Evolutionary conservation across 23 red algal species (phyloP).

Genomic region (Cyanidiococcus yangmingshanensis): DNA sequence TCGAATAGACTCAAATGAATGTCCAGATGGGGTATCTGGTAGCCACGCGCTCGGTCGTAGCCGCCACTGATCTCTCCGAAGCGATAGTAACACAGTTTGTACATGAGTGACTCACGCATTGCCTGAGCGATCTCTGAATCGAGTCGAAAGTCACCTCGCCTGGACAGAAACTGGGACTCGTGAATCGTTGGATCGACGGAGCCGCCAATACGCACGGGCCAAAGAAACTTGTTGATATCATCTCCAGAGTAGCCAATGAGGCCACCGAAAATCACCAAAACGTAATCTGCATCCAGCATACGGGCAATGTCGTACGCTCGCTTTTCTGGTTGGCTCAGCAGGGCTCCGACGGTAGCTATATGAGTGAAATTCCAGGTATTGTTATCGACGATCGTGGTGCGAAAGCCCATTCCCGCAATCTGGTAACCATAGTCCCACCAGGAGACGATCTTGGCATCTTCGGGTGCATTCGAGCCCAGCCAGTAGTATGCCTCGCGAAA

Average conservation of each 20-base stretch:
- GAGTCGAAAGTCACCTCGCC: conserved; percentile 64
- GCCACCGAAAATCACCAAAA: conserved; percentile 93
- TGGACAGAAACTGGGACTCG: conserved; percentile 70
- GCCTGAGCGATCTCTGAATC: conserved; percentile 43
- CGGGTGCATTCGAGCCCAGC: conserved; percentile 81
- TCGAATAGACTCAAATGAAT: conserved; percentile 76
- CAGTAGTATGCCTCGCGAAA: conserved; percentile 97
- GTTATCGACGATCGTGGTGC: conserved; percentile 95
- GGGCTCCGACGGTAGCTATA: conserved; percentile 96
- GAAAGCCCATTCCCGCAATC: conserved; percentile 90
- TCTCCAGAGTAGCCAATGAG: conserved; percentile 79
- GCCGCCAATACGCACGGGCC: conserved; percentile 82
- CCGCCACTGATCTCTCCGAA: conserved; percentile 48
- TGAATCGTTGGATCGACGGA: conserved; percentile 81
- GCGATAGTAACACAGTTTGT: conserved; percentile 90
- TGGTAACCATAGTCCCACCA: conserved; percentile 99
- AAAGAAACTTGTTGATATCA: conserved; percentile 99
- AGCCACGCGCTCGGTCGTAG: conserved; percentile 55
- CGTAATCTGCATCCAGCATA: conserved; percentile 95
- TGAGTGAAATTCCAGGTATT: conserved; percentile 99
- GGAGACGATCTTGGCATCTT: conserved; percentile 79
- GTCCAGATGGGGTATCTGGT: conserved; percentile 33
- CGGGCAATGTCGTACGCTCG: conserved; percentile 67
- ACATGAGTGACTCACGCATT: conserved; percentile 78
- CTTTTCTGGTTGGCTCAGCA: conserved; percentile 75